Base-by-base conservation (phyloP, 805 yeast genomes). In the Kluyveromyces starmeri region DNA sequence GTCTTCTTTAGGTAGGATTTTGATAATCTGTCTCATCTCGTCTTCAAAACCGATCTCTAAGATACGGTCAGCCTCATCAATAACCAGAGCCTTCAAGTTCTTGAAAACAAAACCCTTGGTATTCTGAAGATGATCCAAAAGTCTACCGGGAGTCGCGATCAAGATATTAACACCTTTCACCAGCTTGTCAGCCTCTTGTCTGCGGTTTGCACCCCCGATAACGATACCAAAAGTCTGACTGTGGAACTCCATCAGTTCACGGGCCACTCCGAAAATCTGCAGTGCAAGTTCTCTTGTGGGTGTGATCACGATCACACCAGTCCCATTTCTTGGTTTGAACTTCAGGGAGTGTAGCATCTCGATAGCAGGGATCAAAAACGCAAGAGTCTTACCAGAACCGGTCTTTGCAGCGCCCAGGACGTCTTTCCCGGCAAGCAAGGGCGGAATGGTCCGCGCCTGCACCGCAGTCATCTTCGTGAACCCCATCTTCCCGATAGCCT, bases 381-480 rank as follows among this genome's bases (percentile, higher is more conserved):
- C 97, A 41, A 94, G 65, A 0, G 99, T 92, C 65, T 92, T 92
- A 57, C 99, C 99, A 1, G 96, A 86, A 36, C 99, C 99, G 3
- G 99, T 92, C 64, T 88, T 89, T 38, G 99, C 99, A n/a, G 98
- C 98, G 46, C 98, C 99, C 36, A 92, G 70, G 14, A 94, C 97
- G 62, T 92, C 99, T 48, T 89, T 75, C 28, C 98, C 98, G 1
- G 97, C 96, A 43, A 94, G 64, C 42, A 92, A 68, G 8, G 98
- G 97, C 5, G 98, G 97, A 37, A 92, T 92, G 9, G 98, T 86
- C 62, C 89, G 77, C 18, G 94, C 80, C 62, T 92, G 99, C 7
- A 92, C 97, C 43, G 78, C 75, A 1, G 99, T 94, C 96, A 92
- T 84, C 34, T 65, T 79, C 10, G 74, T 68, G 64, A 92, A 92